phyloP scores from a whole-genome alignment of 352 stramenopile genomes.

The Pythium coloratum region DNA sequence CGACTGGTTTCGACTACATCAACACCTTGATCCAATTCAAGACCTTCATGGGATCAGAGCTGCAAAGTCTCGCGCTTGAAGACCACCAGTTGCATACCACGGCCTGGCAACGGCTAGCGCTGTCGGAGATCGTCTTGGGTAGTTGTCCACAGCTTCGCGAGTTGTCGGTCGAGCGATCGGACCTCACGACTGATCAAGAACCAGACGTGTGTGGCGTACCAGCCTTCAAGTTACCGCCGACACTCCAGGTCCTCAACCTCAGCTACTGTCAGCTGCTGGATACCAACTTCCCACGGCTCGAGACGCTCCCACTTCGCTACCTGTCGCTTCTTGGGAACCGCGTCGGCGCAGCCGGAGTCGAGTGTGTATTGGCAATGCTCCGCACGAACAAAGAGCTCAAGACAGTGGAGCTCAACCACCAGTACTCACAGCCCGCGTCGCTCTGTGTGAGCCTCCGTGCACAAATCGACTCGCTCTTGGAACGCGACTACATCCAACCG shows the following conservation, averaged over 20 bases:
- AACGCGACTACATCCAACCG: neutral
- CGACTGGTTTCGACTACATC: neutral
- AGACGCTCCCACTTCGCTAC: neutral
- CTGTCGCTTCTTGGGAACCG: neutral
- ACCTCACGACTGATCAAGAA: neutral
- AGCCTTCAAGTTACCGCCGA: neutral
- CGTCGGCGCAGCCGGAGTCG: neutral
- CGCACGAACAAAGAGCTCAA: neutral
- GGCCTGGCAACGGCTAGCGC: neutral
- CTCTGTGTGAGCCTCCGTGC: neutral
- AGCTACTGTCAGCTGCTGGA: neutral
- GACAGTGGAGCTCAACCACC: neutral
- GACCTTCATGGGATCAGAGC: neutral
- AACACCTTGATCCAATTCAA: neutral
- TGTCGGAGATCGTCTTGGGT: neutral
- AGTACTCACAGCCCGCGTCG: neutral
- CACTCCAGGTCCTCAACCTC: neutral
- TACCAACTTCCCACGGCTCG: neutral
- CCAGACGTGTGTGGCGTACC: neutral
- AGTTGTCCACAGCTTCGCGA: neutral
- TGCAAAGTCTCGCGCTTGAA: neutral
- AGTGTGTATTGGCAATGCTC: neutral
- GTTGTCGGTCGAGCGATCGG: neutral
- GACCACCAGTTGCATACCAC: neutral
- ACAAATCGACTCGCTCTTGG: neutral